Conservation (phyloP, 768 basidiomycete species). For the Boletus huronensis region DNA sequence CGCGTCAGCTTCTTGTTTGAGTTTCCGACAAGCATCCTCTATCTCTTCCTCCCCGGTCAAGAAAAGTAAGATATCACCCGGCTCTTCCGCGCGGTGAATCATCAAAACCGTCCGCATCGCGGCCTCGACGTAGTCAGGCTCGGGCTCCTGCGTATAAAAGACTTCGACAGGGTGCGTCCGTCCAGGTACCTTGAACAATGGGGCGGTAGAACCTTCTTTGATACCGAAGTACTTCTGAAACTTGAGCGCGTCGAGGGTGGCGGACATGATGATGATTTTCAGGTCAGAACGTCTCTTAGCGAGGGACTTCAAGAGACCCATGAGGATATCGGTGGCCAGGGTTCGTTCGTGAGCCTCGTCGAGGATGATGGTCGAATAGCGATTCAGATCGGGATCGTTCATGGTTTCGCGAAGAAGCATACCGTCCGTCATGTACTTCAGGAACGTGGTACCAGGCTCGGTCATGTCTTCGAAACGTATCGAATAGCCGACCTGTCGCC, state of each 20-base stretch:
- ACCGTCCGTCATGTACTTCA: constrained; percentile 99
- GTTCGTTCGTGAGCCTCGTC: constrained; percentile 99
- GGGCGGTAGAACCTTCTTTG: constrained; percentile 45
- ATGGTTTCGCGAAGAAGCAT: constrained; percentile 98
- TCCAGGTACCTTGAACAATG: constrained; percentile 88
- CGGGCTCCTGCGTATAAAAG: constrained; percentile 89
- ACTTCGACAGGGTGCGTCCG: constrained; percentile 95
- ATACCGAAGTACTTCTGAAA: constrained; percentile 92
- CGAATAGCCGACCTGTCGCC: constrained; percentile 94
- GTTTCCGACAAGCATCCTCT: constrained; percentile 92
- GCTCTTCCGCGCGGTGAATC: constrained; percentile 95
- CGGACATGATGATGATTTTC: constrained; percentile 98
- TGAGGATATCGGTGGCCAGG: constrained; percentile 95
- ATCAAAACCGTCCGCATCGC: constrained; percentile 94
- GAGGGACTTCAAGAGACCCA: constrained; percentile 90
- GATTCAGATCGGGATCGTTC: constrained; percentile 85
- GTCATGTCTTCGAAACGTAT: constrained; percentile 92
- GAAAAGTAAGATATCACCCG: constrained; percentile 91
- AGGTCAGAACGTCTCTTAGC: constrained; percentile 80
- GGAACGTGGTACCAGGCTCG: constrained; percentile 87
- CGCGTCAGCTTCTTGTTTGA: constrained; percentile 87
- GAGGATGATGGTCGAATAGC: constrained; percentile 97
- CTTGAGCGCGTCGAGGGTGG: constrained; percentile 93
- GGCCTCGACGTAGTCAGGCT: constrained; percentile 95
- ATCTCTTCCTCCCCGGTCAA: constrained; percentile 98